phyloP scores from a whole-genome alignment of 2,329 filamentous ascomycete species.

The Colletotrichum gloeosporioides region DNA sequence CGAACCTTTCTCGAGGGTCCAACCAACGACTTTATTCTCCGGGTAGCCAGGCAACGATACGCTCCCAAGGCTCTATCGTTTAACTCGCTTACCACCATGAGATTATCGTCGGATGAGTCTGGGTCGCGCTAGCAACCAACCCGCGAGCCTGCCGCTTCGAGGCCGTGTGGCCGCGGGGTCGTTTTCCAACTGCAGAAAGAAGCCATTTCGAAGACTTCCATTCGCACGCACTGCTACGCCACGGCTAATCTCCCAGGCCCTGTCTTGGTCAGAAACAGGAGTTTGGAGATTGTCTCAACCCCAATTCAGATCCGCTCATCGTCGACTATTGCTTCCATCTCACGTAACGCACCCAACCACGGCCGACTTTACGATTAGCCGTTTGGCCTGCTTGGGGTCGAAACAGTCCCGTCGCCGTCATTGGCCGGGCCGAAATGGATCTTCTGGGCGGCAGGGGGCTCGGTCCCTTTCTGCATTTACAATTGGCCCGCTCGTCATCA shows the following conservation, averaged over 20 bases:
- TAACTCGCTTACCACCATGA: not conserved
- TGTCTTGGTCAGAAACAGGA: not conserved
- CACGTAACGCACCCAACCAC: constrained; percentile 9
- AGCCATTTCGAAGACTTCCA: constrained; percentile 13
- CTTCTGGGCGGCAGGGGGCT: constrained; percentile 8
- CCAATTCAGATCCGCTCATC: not conserved
- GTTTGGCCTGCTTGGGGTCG: not conserved
- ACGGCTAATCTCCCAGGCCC: not conserved
- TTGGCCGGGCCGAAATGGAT: constrained; percentile 5
- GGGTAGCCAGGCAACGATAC: not conserved
- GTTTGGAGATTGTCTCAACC: constrained; percentile 1
- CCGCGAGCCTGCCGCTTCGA: not conserved
- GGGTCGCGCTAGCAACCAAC: not conserved
- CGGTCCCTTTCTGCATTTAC: constrained; percentile 25
- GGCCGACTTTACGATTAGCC: not conserved
- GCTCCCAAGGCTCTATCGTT: not conserved
- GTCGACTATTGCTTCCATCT: not conserved
- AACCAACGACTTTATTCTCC: constrained; percentile 4
- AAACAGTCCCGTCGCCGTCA: not conserved
- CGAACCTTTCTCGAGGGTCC: not conserved
- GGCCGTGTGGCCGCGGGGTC: not conserved
- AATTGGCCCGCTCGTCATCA: constrained; percentile 10
- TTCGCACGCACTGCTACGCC: constrained; percentile 4
- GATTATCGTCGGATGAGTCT: not conserved
- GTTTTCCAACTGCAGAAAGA: not conserved